Percentiles rank a stretch among this genome's conserved stretches.
Conservation (phyloP, 2,329 filamentous ascomycete genomes). For the Calonectria montana region DNA sequence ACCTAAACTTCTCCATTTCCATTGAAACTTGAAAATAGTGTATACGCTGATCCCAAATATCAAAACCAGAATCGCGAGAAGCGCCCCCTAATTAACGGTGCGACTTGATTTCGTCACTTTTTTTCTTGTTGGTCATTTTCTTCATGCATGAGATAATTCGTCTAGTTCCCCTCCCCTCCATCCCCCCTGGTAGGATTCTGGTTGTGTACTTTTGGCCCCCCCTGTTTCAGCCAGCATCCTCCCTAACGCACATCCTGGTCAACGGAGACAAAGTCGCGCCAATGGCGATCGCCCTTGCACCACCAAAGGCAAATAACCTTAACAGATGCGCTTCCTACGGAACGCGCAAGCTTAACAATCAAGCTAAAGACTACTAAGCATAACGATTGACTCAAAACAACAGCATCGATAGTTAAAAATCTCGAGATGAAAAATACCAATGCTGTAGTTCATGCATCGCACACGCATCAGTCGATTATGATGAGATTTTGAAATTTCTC, state of each 20-base stretch:
- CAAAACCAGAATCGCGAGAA: not conserved
- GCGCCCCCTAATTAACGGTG: not conserved
- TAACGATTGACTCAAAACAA: not conserved
- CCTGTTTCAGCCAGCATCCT: slow-evolving; percentile 7
- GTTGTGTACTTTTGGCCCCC: not conserved
- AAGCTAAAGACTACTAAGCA: slow-evolving; percentile 21
- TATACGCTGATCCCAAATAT: not conserved
- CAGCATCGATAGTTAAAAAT: not conserved
- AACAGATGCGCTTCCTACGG: not conserved
- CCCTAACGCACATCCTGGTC: slow-evolving; percentile 8
- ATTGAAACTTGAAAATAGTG: not conserved
- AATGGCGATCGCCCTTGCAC: not conserved
- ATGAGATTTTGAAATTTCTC: slow-evolving; percentile 8
- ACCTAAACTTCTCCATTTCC: not conserved
- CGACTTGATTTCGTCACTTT: not conserved
- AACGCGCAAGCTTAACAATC: slow-evolving; percentile 11
- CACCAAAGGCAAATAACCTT: slow-evolving; percentile 3
- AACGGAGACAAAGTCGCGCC: not conserved
- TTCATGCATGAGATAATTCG: not conserved
- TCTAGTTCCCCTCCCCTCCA: not conserved
- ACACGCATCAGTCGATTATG: slow-evolving; percentile 2
- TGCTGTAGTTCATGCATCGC: not conserved
- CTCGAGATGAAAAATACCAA: not conserved
- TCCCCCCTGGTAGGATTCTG: not conserved
- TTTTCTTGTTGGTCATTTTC: not conserved